Conservation (phyloP, 441 rosid species). For the Erodium texanum region DNA sequence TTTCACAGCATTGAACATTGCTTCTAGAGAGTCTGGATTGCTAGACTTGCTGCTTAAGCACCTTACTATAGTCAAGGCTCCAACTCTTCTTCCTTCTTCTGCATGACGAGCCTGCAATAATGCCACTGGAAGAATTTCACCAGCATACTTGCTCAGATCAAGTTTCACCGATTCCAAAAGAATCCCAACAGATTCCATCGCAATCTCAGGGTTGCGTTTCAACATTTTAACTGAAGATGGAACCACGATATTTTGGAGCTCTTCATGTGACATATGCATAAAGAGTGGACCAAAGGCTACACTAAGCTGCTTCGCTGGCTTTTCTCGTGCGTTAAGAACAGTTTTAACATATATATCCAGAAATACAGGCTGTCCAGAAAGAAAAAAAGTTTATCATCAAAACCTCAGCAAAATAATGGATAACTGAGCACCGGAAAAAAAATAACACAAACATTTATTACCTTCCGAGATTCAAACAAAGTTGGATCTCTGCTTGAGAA, state of each 20-base stretch:
- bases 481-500: slow-evolving; percentile 42
- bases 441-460: slow-evolving; percentile 19
- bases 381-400: slow-evolving; percentile 23
- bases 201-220: slow-evolving; percentile 97
- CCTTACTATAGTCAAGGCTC: slow-evolving; percentile 59
- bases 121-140: slow-evolving; percentile 67
- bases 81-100: slow-evolving; percentile 80
- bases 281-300: slow-evolving; percentile 64
- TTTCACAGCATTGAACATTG: slow-evolving; percentile 68
- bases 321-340: slow-evolving; percentile 80
- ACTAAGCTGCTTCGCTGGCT: slow-evolving; percentile 48
- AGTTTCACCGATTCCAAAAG: slow-evolving; percentile 58
- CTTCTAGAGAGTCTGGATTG: slow-evolving; percentile 84
- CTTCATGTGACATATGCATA: slow-evolving; percentile 55
- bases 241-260: slow-evolving; percentile 66
- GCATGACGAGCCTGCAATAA: slow-evolving; percentile 76
- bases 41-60: slow-evolving; percentile 79
- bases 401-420: slow-evolving; percentile 7
- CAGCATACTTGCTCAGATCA: slow-evolving; percentile 88
- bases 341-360: slow-evolving; percentile 72
- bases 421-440: neutral
- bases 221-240: slow-evolving; percentile 87
- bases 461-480: slow-evolving; percentile 62
- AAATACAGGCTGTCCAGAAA: slow-evolving; percentile 53
- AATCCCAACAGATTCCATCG: slow-evolving; percentile 72